Evolutionary conservation across 2,329 filamentous ascomycete species (phyloP), one percentile per base, ranked within the genome.

Genomic region (Mycosphaerella sp.): DNA sequence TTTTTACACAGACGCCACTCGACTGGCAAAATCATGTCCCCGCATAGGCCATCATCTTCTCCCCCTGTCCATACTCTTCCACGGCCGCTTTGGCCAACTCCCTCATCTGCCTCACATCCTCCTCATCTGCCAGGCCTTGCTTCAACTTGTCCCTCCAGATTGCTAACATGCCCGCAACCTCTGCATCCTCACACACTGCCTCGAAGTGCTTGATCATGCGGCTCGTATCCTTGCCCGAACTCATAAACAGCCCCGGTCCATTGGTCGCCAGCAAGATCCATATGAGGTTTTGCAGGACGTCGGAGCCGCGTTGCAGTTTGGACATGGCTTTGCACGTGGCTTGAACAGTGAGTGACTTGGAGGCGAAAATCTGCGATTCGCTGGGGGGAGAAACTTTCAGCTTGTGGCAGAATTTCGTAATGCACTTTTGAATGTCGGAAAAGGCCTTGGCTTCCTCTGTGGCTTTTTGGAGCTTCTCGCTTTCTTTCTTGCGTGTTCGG

Each of bases 151-250:
- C 63, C 45, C 64, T 64, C 60, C 65, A 68, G 9, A 48, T 46
- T 10, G 62, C 61, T 43, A 70, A 48, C 51, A 62, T 59, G 41
- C 46, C 55, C 9, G 51, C 62, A 23, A 58, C 56, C n/a, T 61
- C 65, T 1, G 44, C 54, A 48, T 67, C 59, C 4, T 60, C 62
- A 36, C 48, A 51, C 23, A 62, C 51, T n/a, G 42, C 48, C 14
- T 61, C 57, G 29, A 61, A 66, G 45, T 59, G 60, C 53, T 63
- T 66, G 44, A 71, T 67, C 68, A 71, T 69, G 41, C 67, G 57
- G 21, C 60, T 69, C 3, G 69, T 70, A 47, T 71, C 68, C 48
- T 66, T 69, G 7, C 68, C 69, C 3, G 65, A 63, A 51, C 65
- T 67, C 45, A 70, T 63, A 46, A 65, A 70, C 21, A 70, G 40